These are phyloP conservation scores for Paradendryphiella salina DNA, from an alignment of 2,329 filamentous ascomycete species.

Conservation along the genomic window DNA sequence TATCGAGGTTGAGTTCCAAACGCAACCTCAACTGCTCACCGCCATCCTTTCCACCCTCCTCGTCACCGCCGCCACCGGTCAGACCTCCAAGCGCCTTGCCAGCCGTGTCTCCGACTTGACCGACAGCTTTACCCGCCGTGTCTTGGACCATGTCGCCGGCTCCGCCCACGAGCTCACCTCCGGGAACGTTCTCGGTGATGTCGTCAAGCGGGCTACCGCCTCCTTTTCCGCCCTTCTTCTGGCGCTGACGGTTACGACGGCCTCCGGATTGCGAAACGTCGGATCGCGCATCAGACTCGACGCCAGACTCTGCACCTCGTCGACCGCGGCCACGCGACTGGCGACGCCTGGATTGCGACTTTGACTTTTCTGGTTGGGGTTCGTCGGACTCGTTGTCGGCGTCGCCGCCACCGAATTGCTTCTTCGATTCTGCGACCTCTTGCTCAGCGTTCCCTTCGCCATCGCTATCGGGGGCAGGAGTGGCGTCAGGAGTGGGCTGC, in stretches of 20 bases:
- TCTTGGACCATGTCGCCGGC: constrained; percentile 61
- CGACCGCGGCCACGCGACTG: constrained; percentile 56
- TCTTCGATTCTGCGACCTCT: constrained; percentile 43
- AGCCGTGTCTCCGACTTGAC: constrained; percentile 49
- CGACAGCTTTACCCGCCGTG: constrained; percentile 58
- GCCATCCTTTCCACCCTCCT: constrained; percentile 37
- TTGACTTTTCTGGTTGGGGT: constrained; percentile 52
- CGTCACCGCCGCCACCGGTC: constrained; percentile 49
- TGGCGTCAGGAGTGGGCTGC: constrained; percentile 53
- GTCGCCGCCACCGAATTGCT: constrained; percentile 41
- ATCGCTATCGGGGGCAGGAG: constrained; percentile 52
- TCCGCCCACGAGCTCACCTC: constrained; percentile 57
- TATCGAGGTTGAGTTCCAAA: constrained; percentile 64
- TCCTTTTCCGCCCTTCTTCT: constrained; percentile 53
- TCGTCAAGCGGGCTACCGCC: constrained; percentile 57
- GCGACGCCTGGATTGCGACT: constrained; percentile 52
- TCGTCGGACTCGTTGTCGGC: constrained; percentile 50
- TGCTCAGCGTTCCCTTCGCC: constrained; percentile 50
- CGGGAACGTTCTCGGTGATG: constrained; percentile 59
- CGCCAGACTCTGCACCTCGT: constrained; percentile 53
- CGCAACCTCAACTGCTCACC: constrained; percentile 60
- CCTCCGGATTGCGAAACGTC: constrained; percentile 59
- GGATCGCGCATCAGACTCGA: constrained; percentile 58
- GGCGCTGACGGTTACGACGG: constrained; percentile 59
- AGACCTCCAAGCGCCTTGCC: constrained; percentile 54